Percentiles rank a stretch among this genome's conserved stretches.
Evolutionary conservation across 768 basidiomycete species (phyloP).

Genomic region (Harrya chromipes): DNA sequence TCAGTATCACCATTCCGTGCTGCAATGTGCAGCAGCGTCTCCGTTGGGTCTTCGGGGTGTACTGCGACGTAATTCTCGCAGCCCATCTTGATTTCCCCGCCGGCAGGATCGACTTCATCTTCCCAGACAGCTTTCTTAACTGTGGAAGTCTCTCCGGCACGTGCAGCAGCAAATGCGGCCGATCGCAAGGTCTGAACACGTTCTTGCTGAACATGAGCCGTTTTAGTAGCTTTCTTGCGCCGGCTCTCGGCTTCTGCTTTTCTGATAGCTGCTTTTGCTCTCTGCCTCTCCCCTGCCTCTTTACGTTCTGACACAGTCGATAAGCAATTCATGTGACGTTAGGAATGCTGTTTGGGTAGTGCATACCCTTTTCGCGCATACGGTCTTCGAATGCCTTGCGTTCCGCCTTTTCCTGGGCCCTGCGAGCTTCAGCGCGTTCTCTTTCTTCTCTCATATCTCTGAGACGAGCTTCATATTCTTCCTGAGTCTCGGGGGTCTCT

Average conservation of each 20-base stretch:
- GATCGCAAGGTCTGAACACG: constrained; percentile 57
- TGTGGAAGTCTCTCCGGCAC: constrained; percentile 44
- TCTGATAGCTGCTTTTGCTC: constrained; percentile 50
- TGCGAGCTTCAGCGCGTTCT: constrained; percentile 49
- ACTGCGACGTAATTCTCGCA: constrained; percentile 48
- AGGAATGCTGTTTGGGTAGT: constrained; percentile 6
- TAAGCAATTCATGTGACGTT: constrained; percentile 12
- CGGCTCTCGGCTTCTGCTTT: constrained; percentile 51
- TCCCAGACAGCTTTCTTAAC: constrained; percentile 71
- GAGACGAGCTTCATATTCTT: constrained; percentile 52
- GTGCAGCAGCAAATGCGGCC: constrained; percentile 62
- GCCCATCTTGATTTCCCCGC: constrained; percentile 62
- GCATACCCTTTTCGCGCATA: constrained; percentile 50
- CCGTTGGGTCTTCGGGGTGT: constrained; percentile 50
- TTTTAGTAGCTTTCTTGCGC: constrained; percentile 46
- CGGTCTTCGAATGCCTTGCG: constrained; percentile 45
- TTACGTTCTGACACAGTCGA: constrained; percentile 37
- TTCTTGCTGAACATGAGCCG: constrained; percentile 44
- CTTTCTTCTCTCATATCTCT: constrained; percentile 51
- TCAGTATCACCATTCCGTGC: constrained; percentile 51
- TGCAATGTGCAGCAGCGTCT: constrained; percentile 72
- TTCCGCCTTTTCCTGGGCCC: constrained; percentile 41
- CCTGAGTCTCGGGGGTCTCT: constrained; percentile 42
- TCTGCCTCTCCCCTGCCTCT: constrained; percentile 57
- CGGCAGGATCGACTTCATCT: constrained; percentile 65